Percentiles rank a stretch among this genome's conserved stretches.
phyloP scores from a whole-genome alignment of 106 monocot genomes.

The Chionographis japonica region DNA sequence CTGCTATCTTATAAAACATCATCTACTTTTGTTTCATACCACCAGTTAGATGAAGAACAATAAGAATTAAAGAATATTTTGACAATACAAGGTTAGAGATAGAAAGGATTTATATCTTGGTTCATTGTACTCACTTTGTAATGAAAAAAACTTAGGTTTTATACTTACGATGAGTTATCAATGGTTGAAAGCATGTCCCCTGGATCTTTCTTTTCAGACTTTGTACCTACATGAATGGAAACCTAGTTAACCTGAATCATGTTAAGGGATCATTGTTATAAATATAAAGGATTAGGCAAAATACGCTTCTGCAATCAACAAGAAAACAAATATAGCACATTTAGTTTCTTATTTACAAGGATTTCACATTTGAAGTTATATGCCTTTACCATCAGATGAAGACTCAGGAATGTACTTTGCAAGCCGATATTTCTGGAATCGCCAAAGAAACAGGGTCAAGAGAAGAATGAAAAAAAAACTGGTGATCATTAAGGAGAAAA shows the following conservation, averaged over 20 bases:
- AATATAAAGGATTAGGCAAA: not conserved
- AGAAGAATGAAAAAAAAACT: not conserved
- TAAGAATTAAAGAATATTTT: too few relatives aligned
- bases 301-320: not conserved
- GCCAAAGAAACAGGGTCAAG: constrained; percentile 3
- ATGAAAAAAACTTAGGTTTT: not conserved
- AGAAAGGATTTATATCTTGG: too few relatives aligned
- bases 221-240: constrained; percentile 38
- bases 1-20: too few relatives aligned
- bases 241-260: not conserved
- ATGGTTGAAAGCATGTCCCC: constrained; percentile 53
- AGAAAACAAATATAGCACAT: not conserved
- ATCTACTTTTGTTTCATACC: too few relatives aligned
- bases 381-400: constrained; percentile 70
- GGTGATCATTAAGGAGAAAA: not conserved
- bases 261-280: not conserved
- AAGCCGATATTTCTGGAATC: constrained; percentile 83
- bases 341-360: not conserved
- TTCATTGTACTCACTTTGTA: too few relatives aligned
- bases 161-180: constrained; percentile 89
- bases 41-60: too few relatives aligned
- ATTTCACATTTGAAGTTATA: not conserved
- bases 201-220: constrained; percentile 58
- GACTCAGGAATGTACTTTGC: constrained; percentile 88
- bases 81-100: too few relatives aligned